Conservation (phyloP, 768 basidiomycete genomes). For the Obba rivulosa region DNA sequence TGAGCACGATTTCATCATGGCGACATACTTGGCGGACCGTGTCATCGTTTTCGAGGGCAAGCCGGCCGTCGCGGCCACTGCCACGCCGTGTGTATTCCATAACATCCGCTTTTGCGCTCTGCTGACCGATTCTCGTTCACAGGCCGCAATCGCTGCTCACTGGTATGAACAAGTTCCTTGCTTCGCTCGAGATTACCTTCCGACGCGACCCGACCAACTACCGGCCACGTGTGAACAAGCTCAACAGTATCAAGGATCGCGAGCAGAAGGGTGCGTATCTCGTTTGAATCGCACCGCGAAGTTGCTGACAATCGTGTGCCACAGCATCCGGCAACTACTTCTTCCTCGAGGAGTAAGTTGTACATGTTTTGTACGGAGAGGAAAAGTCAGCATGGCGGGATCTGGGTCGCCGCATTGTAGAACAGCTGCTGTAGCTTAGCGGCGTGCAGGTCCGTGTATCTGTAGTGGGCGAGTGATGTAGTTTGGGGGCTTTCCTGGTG, state of each 20-base stretch:
- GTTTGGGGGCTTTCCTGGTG: too few species aligned
- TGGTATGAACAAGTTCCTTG: constrained; percentile 98
- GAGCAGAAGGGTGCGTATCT: constrained; percentile 71
- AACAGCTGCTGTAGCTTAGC: constrained; percentile 10
- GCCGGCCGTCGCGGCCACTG: constrained; percentile 85
- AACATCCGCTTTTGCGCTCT: background rate
- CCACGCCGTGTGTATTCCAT: constrained; percentile 66
- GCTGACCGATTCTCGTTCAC: background rate
- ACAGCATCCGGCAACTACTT: constrained; percentile 82
- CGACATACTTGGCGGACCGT: constrained; percentile 96
- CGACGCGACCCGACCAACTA: constrained; percentile 95
- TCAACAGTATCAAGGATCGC: constrained; percentile 78
- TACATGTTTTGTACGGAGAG: background rate
- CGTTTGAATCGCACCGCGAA: background rate
- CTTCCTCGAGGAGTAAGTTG: constrained; percentile 74
- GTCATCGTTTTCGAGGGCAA: constrained; percentile 89
- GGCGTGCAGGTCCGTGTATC: background rate
- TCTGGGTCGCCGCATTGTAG: constrained; percentile 11
- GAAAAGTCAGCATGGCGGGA: background rate
- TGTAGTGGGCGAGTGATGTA: too few species aligned
- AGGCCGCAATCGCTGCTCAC: constrained; percentile 92
- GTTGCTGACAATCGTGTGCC: constrained; percentile 2
- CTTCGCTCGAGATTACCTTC: constrained; percentile 96
- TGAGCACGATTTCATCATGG: constrained; percentile 99
- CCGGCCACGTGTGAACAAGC: constrained; percentile 84